Percentiles rank a stretch among this genome's conserved stretches.
Conservation (phyloP, 75 land plant genomes). For the Pinus taeda region DNA sequence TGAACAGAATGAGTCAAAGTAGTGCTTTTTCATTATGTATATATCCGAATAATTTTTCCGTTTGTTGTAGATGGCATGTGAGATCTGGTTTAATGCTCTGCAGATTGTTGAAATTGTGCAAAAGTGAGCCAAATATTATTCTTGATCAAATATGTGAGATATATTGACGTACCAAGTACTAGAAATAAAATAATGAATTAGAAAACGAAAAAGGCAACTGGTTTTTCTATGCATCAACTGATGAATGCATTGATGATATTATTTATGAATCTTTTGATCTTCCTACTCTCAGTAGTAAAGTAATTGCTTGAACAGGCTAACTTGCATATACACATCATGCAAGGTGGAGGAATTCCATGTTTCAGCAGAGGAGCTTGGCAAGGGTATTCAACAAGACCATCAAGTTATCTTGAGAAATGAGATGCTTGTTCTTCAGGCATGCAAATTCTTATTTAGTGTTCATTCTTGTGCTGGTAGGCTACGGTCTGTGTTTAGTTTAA, state of each 20-base stretch:
- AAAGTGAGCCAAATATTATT: neutral
- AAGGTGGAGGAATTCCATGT: conserved; percentile 98
- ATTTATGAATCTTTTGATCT: neutral
- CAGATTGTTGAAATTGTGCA: too few species aligned
- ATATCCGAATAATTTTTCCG: neutral
- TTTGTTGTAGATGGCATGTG: too few species aligned
- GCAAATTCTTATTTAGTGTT: conserved; percentile 8
- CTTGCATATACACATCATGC: conserved; percentile 95
- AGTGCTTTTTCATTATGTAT: neutral
- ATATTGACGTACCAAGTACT: neutral
- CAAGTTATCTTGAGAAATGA: conserved; percentile 90
- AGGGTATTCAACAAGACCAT: conserved; percentile 97
- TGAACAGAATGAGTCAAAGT: neutral
- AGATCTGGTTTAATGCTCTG: too few species aligned
- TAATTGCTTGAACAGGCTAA: conserved; percentile 57
- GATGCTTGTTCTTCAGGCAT: conserved; percentile 82
- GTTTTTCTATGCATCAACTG: neutral
- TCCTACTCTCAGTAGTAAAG: neutral
- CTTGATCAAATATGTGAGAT: neutral
- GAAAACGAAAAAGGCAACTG: neutral
- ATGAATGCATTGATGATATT: neutral
- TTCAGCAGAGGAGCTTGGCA: conserved; percentile 97
- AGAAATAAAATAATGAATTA: neutral
- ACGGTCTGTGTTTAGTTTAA: neutral
- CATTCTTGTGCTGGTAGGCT: neutral